Evolutionary conservation across 2,329 filamentous ascomycete species (phyloP), one percentile per base, ranked within the genome.

Genomic region (Fusarium sp.): DNA sequence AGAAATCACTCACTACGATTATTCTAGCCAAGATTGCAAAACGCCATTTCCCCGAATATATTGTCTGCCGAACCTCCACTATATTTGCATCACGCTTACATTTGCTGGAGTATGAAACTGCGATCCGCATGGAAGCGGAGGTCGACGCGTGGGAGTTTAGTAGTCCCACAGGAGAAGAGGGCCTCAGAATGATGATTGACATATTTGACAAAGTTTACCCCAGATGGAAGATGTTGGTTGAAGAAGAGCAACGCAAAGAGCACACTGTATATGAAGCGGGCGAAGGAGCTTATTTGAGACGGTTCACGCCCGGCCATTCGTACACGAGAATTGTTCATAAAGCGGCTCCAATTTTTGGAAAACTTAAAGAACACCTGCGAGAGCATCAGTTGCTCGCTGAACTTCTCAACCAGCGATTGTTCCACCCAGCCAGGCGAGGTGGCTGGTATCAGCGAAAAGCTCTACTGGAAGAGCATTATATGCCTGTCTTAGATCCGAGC

Each of bases 361-460:
- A 93, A 28, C 88, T 95, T 65, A 97, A 97, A 75, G 84, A 94
- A 47, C 89, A 98, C 76, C 83, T 83, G 56, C 87, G 88, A 26
- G 96, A 99, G 75, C 89, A 97, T 74, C 81, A 84, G 4, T 80
- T 97, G 1, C 81, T 97, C 2, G 84, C 80, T 0, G 92, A 96
- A 73, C 85, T 99, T 5, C 87, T 99, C 0, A 80, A 81, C 5
- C 96, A 99, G 75, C 87, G 87, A 6, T 84, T 97, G 0, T 98
- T 98, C 73, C 94, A 98, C 73, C 85, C 92, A 43, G 89, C 94
- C 2, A 87, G 94, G 28, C 88, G 96, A 41, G 96, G 96, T 1
- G 88, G 90, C 1, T 99, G 96, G 96, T 98, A 98, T 76, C 94
- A 97, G 75, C 92, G 96, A 20, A 97, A 96, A 79, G 96, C 95